Base-by-base conservation (phyloP, 345 rosid species). In the Combretum micranthum region DNA sequence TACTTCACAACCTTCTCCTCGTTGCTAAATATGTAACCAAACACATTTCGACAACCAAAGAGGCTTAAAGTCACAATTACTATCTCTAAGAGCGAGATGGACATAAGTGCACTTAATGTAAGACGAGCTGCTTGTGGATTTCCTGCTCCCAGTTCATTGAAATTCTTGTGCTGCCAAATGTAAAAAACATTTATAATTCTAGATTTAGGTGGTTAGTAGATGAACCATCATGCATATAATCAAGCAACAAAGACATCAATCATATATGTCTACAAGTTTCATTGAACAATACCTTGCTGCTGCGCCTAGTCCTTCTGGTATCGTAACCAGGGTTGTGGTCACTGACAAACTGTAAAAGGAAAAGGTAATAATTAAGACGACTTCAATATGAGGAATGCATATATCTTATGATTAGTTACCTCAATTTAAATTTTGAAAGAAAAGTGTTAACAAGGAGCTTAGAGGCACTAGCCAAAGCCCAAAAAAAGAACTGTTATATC, bases 291-390 rank as follows among this genome's bases (percentile, higher is more conserved):
- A 85, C 93, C 88, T 85, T 64, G 69, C 85, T 57, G 87, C 87
- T 11, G 90, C 87, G 13, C 84, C 82, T 51, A 86, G 54, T 63
- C 82, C 81, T 46, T 77, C 81, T 42, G 94, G 80, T 65, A 86
- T 81, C 21, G 78, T 50, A 62, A 64, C 81, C 65, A 83, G 72
- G 1, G 87, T 50, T 7, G 82, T 50, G 39, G 75, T 45, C 42
- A 80, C 79, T 39, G 80, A 58, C 44, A 86, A 70, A 66, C 90
- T 86, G 86, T 59, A 64, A 25, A 18, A 18, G 64, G 4, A 47
- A 67, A 44, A 44, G n/a, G n/a, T 37, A 22, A 50, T 15, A 50
- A 32, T 32, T 32, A 7, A 32, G 9, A 32, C 1, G 39, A 7
- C 39, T 32, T 32, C 44, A 25, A 13, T 39, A 25, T 26, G 2